phyloP scores from a whole-genome alignment of 768 basidiomycete species.

The Phaeotremella skinneri region DNA sequence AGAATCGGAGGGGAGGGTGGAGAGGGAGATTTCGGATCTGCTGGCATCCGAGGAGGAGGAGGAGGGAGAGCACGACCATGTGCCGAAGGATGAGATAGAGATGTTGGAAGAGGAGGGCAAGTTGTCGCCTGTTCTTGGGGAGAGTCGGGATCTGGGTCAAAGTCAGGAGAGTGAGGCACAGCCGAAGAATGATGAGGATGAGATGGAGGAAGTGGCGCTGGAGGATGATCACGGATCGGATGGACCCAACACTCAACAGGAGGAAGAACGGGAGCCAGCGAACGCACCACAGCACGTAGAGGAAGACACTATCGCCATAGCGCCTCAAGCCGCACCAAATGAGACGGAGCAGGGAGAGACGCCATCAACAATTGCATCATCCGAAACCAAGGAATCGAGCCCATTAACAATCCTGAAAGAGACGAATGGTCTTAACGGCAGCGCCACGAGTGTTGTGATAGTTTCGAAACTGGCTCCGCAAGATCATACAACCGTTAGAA shows the following conservation, averaged over 20 bases:
- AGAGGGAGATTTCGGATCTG: not conserved
- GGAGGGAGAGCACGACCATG: slow-evolving; percentile 9
- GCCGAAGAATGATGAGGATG: not conserved
- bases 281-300: too few relatives aligned
- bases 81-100: slow-evolving; percentile 46
- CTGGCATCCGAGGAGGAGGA: not conserved
- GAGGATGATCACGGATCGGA: not conserved
- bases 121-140: slow-evolving; percentile 15
- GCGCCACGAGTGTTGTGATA: too few relatives aligned
- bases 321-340: too few relatives aligned
- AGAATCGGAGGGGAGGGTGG: slow-evolving; percentile 1
- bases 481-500: too few relatives aligned
- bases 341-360: too few relatives aligned
- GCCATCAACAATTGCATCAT: too few relatives aligned
- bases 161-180: slow-evolving; percentile 17
- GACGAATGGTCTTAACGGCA: too few relatives aligned
- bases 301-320: too few relatives aligned
- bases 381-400: too few relatives aligned
- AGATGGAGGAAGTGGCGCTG: not conserved
- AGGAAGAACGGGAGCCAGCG: not conserved
- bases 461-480: too few relatives aligned
- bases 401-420: too few relatives aligned
- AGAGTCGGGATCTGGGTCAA: not conserved
- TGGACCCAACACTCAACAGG: not conserved
- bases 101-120: slow-evolving; percentile 38